phyloP scores from a whole-genome alignment of 2,329 filamentous ascomycete genomes.

The Calonectria pteridis region DNA sequence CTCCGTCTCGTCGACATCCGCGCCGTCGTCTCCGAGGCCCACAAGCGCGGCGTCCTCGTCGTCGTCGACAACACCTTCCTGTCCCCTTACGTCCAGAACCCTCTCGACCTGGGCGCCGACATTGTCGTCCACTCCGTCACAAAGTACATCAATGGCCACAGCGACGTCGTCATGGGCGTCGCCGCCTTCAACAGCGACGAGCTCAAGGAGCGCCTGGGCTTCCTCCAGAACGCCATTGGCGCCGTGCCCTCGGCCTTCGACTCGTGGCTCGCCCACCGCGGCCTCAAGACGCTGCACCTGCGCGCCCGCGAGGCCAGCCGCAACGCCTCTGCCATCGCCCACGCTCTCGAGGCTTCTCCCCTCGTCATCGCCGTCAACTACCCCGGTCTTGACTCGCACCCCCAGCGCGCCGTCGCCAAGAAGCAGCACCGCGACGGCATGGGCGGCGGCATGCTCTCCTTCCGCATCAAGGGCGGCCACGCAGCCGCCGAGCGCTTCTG shows the following conservation, averaged over 20 bases:
- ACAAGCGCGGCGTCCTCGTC: constrained; percentile 89
- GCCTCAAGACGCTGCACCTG: constrained; percentile 95
- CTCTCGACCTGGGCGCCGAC: constrained; percentile 93
- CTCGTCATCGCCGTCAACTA: constrained; percentile 95
- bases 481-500: constrained; percentile 93
- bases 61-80: constrained; percentile 99
- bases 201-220: constrained; percentile 81
- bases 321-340: constrained; percentile 85
- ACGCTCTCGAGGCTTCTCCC: constrained; percentile 81
- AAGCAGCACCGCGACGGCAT: constrained; percentile 95
- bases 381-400: constrained; percentile 89
- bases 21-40: constrained; percentile 84
- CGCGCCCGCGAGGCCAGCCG: constrained; percentile 85
- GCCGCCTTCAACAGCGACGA: constrained; percentile 92
- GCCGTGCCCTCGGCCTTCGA: constrained; percentile 96
- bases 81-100: constrained; percentile 96
- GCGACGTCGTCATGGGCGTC: constrained; percentile 97
- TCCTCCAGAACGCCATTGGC: constrained; percentile 97
- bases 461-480: constrained; percentile 90
- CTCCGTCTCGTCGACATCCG: constrained; percentile 93
- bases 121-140: constrained; percentile 98
- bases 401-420: constrained; percentile 84
- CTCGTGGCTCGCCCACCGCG: constrained; percentile 97
- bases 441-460: constrained; percentile 97
- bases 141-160: constrained; percentile 99